A percentile compares a stretch with the other conserved stretches of the same genome.
phyloP scores from a whole-genome alignment of 139 green algal species.

The Coccomyxa sp. region DNA sequence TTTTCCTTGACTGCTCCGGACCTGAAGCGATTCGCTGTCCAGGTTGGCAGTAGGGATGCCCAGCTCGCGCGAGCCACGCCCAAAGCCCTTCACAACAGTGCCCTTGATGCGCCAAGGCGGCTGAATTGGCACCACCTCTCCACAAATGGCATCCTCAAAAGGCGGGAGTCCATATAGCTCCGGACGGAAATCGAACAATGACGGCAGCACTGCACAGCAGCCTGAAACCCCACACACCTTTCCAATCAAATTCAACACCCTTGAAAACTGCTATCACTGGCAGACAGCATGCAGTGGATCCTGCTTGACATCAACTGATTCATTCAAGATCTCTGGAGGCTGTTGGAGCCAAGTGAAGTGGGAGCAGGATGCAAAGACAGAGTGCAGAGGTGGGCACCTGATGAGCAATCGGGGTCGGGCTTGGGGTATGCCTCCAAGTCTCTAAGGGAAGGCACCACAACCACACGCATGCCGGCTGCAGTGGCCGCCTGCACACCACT shows the following conservation, averaged over 20 bases:
- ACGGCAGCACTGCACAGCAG: conserved; percentile 54
- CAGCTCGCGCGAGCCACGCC: conserved; percentile 79
- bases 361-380: no score
- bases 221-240: conserved; percentile 3
- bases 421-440: conserved; percentile 24
- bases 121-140: conserved; percentile 45
- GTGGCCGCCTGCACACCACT: conserved; percentile 59
- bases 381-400: not conserved
- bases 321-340: no score
- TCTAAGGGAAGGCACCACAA: conserved; percentile 66
- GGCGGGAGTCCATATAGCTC: conserved; percentile 59
- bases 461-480: conserved; percentile 76
- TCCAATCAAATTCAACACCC: no score
- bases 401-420: not conserved
- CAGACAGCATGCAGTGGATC: no score
- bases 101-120: conserved; percentile 60
- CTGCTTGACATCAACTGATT: no score
- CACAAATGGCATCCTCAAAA: conserved; percentile 53
- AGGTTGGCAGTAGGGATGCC: conserved; percentile 93
- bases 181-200: conserved; percentile 73
- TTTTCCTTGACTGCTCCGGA: not conserved
- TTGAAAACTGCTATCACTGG: no score
- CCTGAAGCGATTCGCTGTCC: conserved; percentile 49
- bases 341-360: no score
- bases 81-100: conserved; percentile 89